A percentile compares a stretch with the other conserved stretches of the same genome.
phyloP scores from a whole-genome alignment of 257 asterid species.

The Solanum piurae region DNA sequence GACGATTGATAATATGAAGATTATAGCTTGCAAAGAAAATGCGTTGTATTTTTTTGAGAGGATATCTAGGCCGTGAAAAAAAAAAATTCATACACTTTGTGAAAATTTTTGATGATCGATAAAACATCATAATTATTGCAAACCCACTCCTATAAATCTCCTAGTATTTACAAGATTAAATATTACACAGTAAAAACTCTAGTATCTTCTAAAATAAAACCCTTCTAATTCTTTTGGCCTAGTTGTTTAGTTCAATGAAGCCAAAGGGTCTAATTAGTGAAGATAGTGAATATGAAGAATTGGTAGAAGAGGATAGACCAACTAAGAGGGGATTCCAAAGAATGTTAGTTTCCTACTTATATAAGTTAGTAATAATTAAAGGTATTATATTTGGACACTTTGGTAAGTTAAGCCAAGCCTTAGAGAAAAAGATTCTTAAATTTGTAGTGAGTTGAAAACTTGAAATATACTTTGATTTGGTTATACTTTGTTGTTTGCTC shows the following conservation, averaged over 20 bases:
- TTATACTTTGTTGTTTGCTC: not conserved
- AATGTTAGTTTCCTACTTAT: not conserved
- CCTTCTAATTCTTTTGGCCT: not conserved
- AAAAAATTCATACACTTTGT: not conserved
- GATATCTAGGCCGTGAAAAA: not conserved
- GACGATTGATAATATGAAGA: not conserved
- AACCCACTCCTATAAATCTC: not conserved
- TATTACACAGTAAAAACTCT: not conserved
- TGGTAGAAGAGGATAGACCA: not conserved
- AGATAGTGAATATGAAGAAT: not conserved
- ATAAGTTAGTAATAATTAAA: not conserved
- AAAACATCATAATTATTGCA: not conserved
- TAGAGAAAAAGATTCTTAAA: not conserved
- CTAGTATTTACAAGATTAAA: not conserved
- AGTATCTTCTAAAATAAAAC: not conserved
- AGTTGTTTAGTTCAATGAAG: not conserved
- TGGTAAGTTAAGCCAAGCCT: not conserved
- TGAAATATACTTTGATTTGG: not conserved
- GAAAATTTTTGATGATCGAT: not conserved
- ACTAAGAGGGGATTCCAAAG: not conserved
- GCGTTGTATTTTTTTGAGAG: not conserved
- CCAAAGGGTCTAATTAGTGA: not conserved
- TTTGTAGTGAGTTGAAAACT: not conserved
- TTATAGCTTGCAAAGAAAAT: not conserved
- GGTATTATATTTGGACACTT: not conserved